These are phyloP conservation scores for Pseudocercospora musae DNA, from an alignment of 2,329 filamentous ascomycete genomes.

Conservation along the genomic window DNA sequence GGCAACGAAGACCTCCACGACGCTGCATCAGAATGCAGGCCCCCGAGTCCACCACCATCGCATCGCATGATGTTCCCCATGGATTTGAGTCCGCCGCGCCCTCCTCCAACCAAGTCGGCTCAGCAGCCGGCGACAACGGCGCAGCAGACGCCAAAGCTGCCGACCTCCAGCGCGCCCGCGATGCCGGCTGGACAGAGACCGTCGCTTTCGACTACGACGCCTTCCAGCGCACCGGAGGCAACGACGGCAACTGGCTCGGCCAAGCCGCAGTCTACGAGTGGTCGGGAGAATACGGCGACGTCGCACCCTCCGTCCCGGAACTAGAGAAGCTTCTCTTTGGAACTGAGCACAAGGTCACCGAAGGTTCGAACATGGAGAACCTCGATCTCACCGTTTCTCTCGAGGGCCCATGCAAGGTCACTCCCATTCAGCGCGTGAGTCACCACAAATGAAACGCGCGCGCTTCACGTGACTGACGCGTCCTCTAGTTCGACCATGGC, in stretches of 20 bases:
- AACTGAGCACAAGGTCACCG: conserved; percentile 54
- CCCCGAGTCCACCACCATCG: too few relatives aligned
- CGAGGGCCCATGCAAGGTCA: conserved; percentile 47
- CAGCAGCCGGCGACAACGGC: background rate
- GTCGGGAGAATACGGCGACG: conserved; percentile 79
- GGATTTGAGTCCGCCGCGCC: background rate
- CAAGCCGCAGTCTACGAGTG: conserved; percentile 74
- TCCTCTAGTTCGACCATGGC: conserved; percentile 63
- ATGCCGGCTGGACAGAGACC: conserved; percentile 30
- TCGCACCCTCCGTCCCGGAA: conserved; percentile 67
- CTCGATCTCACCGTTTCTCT: conserved; percentile 47
- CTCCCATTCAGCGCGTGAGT: conserved; percentile 52
- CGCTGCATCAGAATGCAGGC: background rate
- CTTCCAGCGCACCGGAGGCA: conserved; percentile 18
- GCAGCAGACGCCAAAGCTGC: background rate
- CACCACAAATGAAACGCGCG: conserved; percentile 1
- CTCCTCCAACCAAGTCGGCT: background rate
- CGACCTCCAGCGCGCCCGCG: conserved; percentile 13
- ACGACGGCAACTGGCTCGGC: conserved; percentile 45
- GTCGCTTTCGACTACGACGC: conserved; percentile 31
- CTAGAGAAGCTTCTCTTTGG: conserved; percentile 76
- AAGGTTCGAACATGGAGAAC: conserved; percentile 54
- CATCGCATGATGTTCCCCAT: background rate
- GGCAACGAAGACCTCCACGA: background rate
- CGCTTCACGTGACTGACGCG: conserved; percentile 20